phyloP scores from a whole-genome alignment of 148 eudicot species.

The Camellia sinensis region DNA sequence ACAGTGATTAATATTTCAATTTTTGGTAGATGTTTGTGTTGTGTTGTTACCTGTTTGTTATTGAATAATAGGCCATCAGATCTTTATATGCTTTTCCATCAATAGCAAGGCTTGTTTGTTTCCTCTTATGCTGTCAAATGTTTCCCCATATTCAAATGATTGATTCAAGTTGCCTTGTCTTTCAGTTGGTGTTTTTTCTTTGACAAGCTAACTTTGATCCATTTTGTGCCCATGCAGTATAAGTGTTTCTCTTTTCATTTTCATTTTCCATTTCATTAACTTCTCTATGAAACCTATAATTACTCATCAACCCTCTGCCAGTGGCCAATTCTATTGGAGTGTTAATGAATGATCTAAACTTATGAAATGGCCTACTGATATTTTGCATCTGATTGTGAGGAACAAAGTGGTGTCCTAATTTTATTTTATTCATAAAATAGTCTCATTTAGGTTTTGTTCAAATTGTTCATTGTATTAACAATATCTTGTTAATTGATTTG shows the following conservation, averaged over 20 bases:
- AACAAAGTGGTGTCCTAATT: not conserved
- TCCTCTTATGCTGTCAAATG: too few species aligned
- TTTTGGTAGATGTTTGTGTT: too few species aligned
- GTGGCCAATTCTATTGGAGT: not conserved
- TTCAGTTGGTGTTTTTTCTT: too few species aligned
- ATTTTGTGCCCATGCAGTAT: too few species aligned
- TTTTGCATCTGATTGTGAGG: not conserved
- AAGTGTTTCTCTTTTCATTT: not conserved
- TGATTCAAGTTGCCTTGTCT: too few species aligned
- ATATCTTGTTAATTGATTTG: not conserved
- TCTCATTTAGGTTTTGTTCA: not conserved
- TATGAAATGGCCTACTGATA: not conserved
- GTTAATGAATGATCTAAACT: not conserved
- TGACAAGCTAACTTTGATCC: too few species aligned
- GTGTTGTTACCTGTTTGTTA: too few species aligned
- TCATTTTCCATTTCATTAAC: not conserved
- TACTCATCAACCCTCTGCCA: not conserved
- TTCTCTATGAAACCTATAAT: not conserved
- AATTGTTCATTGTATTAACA: conserved; percentile 16
- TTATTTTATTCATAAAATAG: not conserved
- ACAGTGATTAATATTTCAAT: too few species aligned
- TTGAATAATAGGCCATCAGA: too few species aligned
- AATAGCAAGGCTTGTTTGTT: too few species aligned
- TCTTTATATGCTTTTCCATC: too few species aligned
- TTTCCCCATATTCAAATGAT: too few species aligned